These are phyloP conservation scores for Funneliformis mosseae DNA, from an alignment of 192 early-diverging fungal species.

Conservation along the genomic window DNA sequence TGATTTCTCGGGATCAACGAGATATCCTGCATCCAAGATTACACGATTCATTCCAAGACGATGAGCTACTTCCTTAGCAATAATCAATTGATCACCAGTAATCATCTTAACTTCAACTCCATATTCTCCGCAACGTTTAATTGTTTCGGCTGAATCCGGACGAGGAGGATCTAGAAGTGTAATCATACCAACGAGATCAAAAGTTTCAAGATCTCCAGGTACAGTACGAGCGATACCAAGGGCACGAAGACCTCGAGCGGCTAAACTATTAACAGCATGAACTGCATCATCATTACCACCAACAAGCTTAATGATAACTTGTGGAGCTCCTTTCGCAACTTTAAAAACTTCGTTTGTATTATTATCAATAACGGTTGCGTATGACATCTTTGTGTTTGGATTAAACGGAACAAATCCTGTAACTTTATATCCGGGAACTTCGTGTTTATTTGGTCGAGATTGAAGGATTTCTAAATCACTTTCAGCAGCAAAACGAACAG, in stretches of 20 bases:
- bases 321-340: constrained; percentile 93
- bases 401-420: constrained; percentile 93
- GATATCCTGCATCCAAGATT: constrained; percentile 85
- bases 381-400: constrained; percentile 89
- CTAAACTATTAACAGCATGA: constrained; percentile 81
- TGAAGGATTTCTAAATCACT: constrained; percentile 68
- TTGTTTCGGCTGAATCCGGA: constrained; percentile 86
- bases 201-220: constrained; percentile 63
- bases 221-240: constrained; percentile 89
- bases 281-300: constrained; percentile 84
- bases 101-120: constrained; percentile 96
- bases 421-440: constrained; percentile 89
- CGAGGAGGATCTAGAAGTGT: constrained; percentile 89
- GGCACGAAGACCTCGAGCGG: constrained; percentile 82
- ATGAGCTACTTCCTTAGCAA: constrained; percentile 89
- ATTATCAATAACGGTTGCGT: constrained; percentile 82
- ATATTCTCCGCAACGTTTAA: constrained; percentile 78
- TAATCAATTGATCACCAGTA: constrained; percentile 94
- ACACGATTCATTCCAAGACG: constrained; percentile 92
- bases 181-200: constrained; percentile 88
- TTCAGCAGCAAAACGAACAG: constrained; percentile 86
- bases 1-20: constrained; percentile 74
- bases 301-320: constrained; percentile 83
- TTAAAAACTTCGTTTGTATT: constrained; percentile 81
- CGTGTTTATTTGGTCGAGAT: constrained; percentile 49